Percentiles rank a stretch among this genome's conserved stretches.
phyloP scores from a whole-genome alignment of 768 basidiomycete species.

The Naganishia onofrii region DNA sequence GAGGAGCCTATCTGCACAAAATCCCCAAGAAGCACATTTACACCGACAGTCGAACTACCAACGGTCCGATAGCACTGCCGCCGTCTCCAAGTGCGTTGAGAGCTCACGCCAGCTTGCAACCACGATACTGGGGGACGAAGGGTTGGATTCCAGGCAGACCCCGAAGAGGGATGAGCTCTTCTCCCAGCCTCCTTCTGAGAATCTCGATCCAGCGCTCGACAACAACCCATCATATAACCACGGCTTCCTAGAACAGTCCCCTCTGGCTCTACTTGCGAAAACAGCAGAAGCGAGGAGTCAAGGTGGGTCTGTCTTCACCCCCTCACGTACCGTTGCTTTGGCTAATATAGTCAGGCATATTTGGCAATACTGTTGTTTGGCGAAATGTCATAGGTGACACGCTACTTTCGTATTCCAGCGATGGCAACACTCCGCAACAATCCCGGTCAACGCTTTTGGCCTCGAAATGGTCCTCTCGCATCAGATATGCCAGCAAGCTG shows the following conservation, averaged over 20 bases:
- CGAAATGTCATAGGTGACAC: not conserved
- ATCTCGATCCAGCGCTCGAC: not conserved
- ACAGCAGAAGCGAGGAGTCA: conserved; percentile 14
- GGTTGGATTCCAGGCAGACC: not conserved
- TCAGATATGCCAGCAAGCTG: conserved; percentile 12
- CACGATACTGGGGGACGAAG: not conserved
- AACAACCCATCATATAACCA: not conserved
- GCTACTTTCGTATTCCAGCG: not conserved
- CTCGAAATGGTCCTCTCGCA: conserved; percentile 9
- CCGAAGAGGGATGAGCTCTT: not conserved
- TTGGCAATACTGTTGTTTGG: not conserved
- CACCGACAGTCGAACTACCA: not conserved
- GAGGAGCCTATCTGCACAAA: not conserved
- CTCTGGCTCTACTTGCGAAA: conserved; percentile 13
- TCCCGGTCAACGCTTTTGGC: not conserved
- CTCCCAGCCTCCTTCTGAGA: not conserved
- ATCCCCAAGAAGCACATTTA: too few species aligned
- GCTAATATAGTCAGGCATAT: not conserved
- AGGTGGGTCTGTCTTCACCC: not conserved
- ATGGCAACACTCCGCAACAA: not conserved
- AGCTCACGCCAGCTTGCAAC: not conserved
- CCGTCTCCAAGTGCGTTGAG: not conserved
- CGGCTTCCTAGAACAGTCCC: conserved; percentile 15
- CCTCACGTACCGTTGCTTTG: too few species aligned
- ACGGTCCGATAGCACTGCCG: not conserved